These are phyloP conservation scores for Linnemannia schmuckeri DNA, from an alignment of 192 early-diverging fungal species.

Conservation along the genomic window DNA sequence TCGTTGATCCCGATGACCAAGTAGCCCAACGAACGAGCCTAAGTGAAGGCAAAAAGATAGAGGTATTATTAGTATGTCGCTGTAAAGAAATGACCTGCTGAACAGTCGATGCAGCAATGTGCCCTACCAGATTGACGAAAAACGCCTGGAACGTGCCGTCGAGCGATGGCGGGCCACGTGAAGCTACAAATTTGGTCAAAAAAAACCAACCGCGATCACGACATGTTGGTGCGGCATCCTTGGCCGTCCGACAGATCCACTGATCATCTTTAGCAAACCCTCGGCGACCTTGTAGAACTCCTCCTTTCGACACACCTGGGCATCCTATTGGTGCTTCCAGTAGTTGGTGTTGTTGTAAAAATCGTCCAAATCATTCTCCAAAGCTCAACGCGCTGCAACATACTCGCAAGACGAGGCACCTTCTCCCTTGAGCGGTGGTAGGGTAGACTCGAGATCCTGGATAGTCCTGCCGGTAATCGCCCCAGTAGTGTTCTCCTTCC, in stretches of 20 bases:
- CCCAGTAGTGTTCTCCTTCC: background rate
- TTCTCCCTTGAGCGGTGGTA: conserved; percentile 8
- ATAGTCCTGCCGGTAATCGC: conserved; percentile 1
- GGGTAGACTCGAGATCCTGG: background rate
- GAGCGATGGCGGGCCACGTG: conserved; percentile 2
- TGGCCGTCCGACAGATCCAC: conserved; percentile 3
- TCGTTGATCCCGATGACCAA: conserved; percentile 10
- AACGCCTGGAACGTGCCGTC: conserved; percentile 8
- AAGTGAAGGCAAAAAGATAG: conserved; percentile 4
- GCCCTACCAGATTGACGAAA: conserved; percentile 15
- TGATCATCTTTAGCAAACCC: conserved; percentile 11
- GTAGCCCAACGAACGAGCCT: conserved; percentile 18
- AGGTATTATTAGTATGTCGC: background rate
- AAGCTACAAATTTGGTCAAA: conserved; percentile 14
- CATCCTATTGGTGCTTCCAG: conserved; percentile 9
- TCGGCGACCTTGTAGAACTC: conserved; percentile 6
- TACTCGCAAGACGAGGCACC: conserved; percentile 5
- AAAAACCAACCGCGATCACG: conserved; percentile 5
- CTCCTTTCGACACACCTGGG: conserved; percentile 1
- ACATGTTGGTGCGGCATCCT: conserved; percentile 1
- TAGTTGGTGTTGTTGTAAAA: conserved; percentile 17
- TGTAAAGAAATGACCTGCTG: background rate
- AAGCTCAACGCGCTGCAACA: conserved; percentile 3
- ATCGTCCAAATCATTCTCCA: background rate
- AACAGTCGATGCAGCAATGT: conserved; percentile 5